phyloP scores from a whole-genome alignment of 2,329 filamentous ascomycete genomes.

The Colletotrichum theobromicola region DNA sequence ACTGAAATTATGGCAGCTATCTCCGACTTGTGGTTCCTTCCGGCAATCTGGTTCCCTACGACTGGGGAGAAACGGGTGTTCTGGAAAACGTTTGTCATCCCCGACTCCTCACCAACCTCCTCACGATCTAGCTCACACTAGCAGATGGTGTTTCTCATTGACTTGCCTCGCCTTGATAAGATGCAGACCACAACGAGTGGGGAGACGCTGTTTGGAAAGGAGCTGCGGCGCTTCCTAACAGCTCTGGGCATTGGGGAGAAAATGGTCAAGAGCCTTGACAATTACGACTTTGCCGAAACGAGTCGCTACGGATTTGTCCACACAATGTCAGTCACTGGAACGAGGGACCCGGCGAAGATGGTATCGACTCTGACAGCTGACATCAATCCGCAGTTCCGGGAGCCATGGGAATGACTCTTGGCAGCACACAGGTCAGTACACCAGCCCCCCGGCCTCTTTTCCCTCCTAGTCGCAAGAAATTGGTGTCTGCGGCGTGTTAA shows the following conservation, averaged over 20 bases:
- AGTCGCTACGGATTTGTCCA: constrained; percentile 80
- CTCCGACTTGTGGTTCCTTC: constrained; percentile 84
- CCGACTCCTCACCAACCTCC: not conserved
- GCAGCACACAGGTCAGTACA: constrained; percentile 42
- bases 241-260: constrained; percentile 69
- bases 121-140: constrained; percentile 19
- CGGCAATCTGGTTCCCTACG: constrained; percentile 83
- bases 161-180: constrained; percentile 71
- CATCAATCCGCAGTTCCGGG: constrained; percentile 52
- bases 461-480: constrained; percentile 8
- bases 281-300: constrained; percentile 84
- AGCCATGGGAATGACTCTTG: constrained; percentile 55
- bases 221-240: constrained; percentile 73
- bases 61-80: constrained; percentile 85
- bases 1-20: constrained; percentile 42
- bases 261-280: constrained; percentile 70
- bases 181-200: constrained; percentile 39
- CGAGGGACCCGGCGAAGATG: not conserved
- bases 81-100: constrained; percentile 77
- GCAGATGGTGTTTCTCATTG: constrained; percentile 86
- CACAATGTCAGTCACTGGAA: constrained; percentile 66
- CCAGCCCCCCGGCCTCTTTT: too few species aligned
- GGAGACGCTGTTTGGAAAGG: constrained; percentile 63
- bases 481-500: not conserved
- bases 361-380: constrained; percentile 25